Percentiles rank a stretch among this genome's conserved stretches.
Evolutionary conservation across 768 basidiomycete species (phyloP).

Genomic region (Agrocybe pediades): DNA sequence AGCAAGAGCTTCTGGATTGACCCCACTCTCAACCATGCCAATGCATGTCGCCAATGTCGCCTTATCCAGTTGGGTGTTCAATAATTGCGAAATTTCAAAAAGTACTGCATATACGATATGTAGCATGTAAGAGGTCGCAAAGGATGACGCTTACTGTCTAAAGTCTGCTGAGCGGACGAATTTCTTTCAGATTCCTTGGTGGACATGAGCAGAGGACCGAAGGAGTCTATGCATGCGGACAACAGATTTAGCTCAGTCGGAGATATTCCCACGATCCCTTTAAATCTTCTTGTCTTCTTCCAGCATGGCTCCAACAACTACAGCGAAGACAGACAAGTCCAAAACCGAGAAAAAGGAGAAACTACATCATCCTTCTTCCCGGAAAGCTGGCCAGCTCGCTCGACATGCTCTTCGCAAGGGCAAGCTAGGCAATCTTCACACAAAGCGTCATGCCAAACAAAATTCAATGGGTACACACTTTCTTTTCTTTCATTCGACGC

Average conservation of each 20-base stretch:
- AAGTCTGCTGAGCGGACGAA: conserved; percentile 66
- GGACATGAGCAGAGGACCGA: conserved; percentile 31
- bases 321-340: conserved; percentile 35
- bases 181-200: conserved; percentile 61
- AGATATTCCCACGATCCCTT: conserved; percentile 27
- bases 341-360: conserved; percentile 65
- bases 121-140: not conserved
- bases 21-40: conserved; percentile 89
- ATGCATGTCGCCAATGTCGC: conserved; percentile 92
- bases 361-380: conserved; percentile 78
- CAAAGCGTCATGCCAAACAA: conserved; percentile 60
- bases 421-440: conserved; percentile 58
- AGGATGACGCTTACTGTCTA: conserved; percentile 56
- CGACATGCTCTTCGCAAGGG: conserved; percentile 69
- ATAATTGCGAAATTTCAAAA: conserved; percentile 83
- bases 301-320: conserved; percentile 40
- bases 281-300: conserved; percentile 10
- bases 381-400: conserved; percentile 78
- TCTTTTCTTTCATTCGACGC: not conserved
- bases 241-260: not conserved
- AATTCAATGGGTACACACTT: conserved; percentile 47
- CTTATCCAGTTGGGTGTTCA: conserved; percentile 87
- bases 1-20: conserved; percentile 90
- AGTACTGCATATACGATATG: conserved; percentile 53
- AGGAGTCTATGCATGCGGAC: not conserved